phyloP scores from a whole-genome alignment of 768 basidiomycete species.

The Russula sp. region DNA sequence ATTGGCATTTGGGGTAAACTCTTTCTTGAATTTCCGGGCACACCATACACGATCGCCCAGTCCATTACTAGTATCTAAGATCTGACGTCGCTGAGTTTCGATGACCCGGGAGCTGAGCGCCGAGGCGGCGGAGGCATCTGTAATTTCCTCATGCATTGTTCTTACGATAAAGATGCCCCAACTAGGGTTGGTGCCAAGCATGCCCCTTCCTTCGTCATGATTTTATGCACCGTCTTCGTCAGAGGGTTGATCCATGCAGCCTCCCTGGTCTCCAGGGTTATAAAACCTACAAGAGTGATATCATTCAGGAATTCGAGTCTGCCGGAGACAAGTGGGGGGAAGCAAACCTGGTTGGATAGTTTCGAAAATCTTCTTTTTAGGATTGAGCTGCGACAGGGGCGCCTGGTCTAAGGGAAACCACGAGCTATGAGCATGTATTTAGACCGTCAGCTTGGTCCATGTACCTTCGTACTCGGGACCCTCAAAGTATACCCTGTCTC shows the following conservation, averaged over 20 bases:
- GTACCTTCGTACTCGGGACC: slow-evolving; percentile 79
- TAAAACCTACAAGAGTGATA: slow-evolving; percentile 50
- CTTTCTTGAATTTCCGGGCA: not conserved
- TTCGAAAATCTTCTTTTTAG: slow-evolving; percentile 99
- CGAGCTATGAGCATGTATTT: not conserved
- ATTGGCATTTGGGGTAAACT: not conserved
- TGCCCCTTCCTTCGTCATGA: slow-evolving; percentile 80
- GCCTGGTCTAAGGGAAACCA: slow-evolving; percentile 40
- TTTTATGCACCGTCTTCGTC: slow-evolving; percentile 73
- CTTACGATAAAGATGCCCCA: slow-evolving; percentile 79
- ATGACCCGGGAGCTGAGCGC: not conserved
- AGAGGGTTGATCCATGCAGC: slow-evolving; percentile 90
- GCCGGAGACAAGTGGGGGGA: slow-evolving; percentile 8
- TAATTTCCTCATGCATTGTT: not conserved
- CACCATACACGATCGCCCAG: not conserved
- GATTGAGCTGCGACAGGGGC: slow-evolving; percentile 84
- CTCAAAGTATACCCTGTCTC: slow-evolving; percentile 94
- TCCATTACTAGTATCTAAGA: not conserved
- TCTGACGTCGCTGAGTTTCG: not conserved
- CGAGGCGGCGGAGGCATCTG: not conserved
- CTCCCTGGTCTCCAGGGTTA: slow-evolving; percentile 77
- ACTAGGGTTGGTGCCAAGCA: slow-evolving; percentile 76
- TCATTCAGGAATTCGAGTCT: not conserved
- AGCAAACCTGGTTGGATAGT: slow-evolving; percentile 83
- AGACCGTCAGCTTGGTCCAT: slow-evolving; percentile 24